Evolutionary conservation across 495 filamentous ascomycete genomes (phyloP), one percentile per base, ranked within the genome.

Genomic region (Neurospora terricola): DNA sequence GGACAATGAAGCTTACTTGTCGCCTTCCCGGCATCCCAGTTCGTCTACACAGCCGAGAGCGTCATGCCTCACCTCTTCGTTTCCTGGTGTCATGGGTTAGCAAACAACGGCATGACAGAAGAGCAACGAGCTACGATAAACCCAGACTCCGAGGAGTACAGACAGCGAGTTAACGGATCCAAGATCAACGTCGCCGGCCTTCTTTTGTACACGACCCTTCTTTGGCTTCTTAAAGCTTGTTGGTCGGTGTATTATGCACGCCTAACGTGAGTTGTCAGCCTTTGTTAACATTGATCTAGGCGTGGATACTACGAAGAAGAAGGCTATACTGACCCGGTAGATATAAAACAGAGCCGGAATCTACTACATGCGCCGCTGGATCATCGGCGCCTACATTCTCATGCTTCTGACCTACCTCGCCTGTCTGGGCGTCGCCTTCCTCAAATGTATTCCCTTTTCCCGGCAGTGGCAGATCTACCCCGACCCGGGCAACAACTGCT

Each of bases 381-480:
- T 89, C 39, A 79, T 78, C 4, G 77, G 85, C 72, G 87, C 85
- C 5, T 86, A 84, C 71, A 76, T 76, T 45, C 73, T 86, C 40
- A 80, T 89, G 71, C 84, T 76, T 0, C 38, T 72, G 5, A 86
- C 86, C 4, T 90, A 88, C 72, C 72, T 89, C 48, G 81, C 82
- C 2, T 87, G 86, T 36, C 75, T 88, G 40, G 82, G 82, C 8
- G 79, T 81, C 3, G 76, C 81, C 11, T 81, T 81, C 38, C 69
- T 80, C 38, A 80, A 81, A 18, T 83, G 82, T 71, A 81, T 81
- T 40, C 87, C 88, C 5, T 82, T 88, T 74, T 43, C 83, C 54
- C 86, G 85, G 42, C 86, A 88, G 40, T 90, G 87, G 86, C 88
- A 90, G 76, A 89, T 89, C 38, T 73, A 87, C 71, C 88, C 88